Evolutionary conservation across 2,329 filamentous ascomycete genomes (phyloP).

Genomic region (Cladosporium halotolerans): DNA sequence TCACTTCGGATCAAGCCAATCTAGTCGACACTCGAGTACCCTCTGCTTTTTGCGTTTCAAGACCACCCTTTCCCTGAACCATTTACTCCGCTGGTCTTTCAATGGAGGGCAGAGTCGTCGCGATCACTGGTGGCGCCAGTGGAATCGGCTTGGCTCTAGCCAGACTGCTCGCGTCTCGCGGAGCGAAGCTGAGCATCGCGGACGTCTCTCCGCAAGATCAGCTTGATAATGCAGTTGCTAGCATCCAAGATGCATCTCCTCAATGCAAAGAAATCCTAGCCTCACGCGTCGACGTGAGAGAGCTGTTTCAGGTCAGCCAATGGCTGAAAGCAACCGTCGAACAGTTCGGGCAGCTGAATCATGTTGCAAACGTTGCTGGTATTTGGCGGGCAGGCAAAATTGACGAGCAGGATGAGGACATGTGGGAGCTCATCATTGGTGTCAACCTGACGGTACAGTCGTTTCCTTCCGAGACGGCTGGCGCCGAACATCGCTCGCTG

Average conservation of each 20-base stretch:
- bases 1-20: no score
- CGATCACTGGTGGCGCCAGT: conserved; percentile 43
- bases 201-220: conserved; percentile 35
- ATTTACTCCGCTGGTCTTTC: no score
- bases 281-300: conserved; percentile 21
- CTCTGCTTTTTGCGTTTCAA: no score
- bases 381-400: conserved; percentile 15
- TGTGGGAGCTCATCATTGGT: conserved; percentile 26
- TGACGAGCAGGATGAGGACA: conserved; percentile 20
- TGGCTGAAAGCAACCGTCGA: conserved; percentile 28
- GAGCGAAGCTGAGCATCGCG: conserved; percentile 42
- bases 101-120: conserved; percentile 36
- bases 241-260: not conserved
- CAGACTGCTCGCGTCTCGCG: conserved; percentile 37
- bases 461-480: not conserved
- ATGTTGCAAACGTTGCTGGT: conserved; percentile 38
- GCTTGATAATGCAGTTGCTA: conserved; percentile 27
- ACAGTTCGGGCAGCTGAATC: conserved; percentile 30
- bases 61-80: no score
- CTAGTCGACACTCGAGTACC: no score
- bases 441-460: conserved; percentile 14
- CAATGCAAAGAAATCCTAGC: not conserved
- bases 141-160: conserved; percentile 48
- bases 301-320: conserved; percentile 18
- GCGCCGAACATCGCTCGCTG: not conserved